Conservation (phyloP, 2,329 filamentous ascomycete species). For the Sphaceloma murrayae region DNA sequence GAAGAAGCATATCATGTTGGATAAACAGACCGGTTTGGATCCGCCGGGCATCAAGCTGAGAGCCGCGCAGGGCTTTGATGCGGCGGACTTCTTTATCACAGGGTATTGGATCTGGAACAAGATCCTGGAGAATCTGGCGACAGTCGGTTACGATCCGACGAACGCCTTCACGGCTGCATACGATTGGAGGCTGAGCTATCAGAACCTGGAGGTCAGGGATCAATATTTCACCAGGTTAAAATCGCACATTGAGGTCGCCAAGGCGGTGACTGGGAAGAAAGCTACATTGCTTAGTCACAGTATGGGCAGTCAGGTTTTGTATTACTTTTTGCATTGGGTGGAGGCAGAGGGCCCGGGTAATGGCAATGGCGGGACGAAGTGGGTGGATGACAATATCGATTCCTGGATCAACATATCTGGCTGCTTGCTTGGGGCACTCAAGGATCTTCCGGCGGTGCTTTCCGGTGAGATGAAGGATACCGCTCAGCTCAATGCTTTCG, state of each 20-base stretch:
- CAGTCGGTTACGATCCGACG: conserved; percentile 87
- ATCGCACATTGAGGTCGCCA: conserved; percentile 76
- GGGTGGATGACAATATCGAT: conserved; percentile 85
- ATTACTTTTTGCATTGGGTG: conserved; percentile 77
- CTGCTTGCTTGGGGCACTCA: conserved; percentile 92
- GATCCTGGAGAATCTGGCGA: conserved; percentile 92
- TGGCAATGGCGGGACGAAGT: conserved; percentile 70
- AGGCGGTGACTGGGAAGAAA: conserved; percentile 65
- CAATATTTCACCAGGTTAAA: conserved; percentile 91
- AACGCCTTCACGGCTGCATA: conserved; percentile 62
- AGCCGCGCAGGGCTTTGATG: conserved; percentile 92
- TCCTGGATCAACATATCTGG: conserved; percentile 98
- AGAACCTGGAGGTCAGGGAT: conserved; percentile 80
- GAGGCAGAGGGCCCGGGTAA: conserved; percentile 55
- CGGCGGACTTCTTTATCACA: conserved; percentile 84
- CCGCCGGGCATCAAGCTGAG: conserved; percentile 82
- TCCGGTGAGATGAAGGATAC: conserved; percentile 99
- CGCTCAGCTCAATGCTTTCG: conserved; percentile 89
- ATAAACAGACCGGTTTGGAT: conserved; percentile 82
- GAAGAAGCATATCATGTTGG: conserved; percentile 96
- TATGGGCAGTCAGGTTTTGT: conserved; percentile 93
- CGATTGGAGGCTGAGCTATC: conserved; percentile 88
- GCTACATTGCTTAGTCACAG: conserved; percentile 83
- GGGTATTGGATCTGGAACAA: conserved; percentile 99
- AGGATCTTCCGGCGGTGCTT: conserved; percentile 79